Evolutionary conservation across 1,284 basidiomycete genomes (phyloP).

Genomic region (Sporisorium exsertum): DNA sequence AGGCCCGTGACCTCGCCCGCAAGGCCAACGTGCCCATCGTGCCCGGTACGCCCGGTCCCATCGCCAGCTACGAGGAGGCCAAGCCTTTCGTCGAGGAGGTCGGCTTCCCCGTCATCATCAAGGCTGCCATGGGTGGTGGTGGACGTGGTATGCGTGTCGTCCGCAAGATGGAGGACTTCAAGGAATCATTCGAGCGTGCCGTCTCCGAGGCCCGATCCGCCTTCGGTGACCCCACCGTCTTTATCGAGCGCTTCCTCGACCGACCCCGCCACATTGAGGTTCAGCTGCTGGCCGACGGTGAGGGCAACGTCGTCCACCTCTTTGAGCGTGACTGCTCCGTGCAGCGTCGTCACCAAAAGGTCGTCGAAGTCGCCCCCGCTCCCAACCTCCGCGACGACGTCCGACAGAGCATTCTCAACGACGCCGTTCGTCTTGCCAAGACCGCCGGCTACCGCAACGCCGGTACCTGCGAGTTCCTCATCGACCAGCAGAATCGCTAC

Average conservation of each 20-base stretch:
- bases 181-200: slow-evolving; percentile 89
- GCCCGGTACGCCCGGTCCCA: slow-evolving; percentile 95
- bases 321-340: slow-evolving; percentile 99
- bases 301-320: slow-evolving; percentile 97
- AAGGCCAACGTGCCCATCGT: slow-evolving; percentile 84
- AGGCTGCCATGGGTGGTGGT: slow-evolving; percentile 98
- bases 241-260: slow-evolving; percentile 99
- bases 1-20: slow-evolving; percentile 74
- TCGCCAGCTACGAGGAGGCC: slow-evolving; percentile 84
- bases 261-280: slow-evolving; percentile 98
- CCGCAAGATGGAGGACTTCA: slow-evolving; percentile 89
- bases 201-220: slow-evolving; percentile 95
- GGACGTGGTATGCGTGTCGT: slow-evolving; percentile 81
- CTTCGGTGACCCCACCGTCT: slow-evolving; percentile 96
- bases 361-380: slow-evolving; percentile 98
- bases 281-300: slow-evolving; percentile 98
- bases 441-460: slow-evolving; percentile 98
- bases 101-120: slow-evolving; percentile 99
- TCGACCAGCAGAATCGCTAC: slow-evolving; percentile 90
- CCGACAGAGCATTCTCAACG: slow-evolving; percentile 95
- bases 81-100: slow-evolving; percentile 90
- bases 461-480: slow-evolving; percentile 99
- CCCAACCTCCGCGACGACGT: slow-evolving; percentile 91
- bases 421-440: slow-evolving; percentile 95
- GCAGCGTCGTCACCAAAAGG: slow-evolving; percentile 99